Conservation (phyloP, 441 rosid species). For the Pelargonium myrrhifolium region DNA sequence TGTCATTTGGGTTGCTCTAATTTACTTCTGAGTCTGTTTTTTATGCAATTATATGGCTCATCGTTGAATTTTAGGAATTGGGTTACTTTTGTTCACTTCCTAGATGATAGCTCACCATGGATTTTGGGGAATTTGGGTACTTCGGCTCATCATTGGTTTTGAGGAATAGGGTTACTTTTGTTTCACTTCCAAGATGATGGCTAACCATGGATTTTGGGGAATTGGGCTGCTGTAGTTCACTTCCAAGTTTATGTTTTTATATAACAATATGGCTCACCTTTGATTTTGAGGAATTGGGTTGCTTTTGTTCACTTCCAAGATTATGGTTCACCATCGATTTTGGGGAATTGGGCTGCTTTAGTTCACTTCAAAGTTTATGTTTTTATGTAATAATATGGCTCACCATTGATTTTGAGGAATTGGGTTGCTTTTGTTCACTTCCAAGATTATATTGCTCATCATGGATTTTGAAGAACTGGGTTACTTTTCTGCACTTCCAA, state of each 20-base stretch:
- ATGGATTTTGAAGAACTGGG: no score
- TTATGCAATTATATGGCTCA: no score
- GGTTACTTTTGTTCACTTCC: neutral
- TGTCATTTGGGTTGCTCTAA: neutral
- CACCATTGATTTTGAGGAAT: neutral
- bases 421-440: conserved; percentile 2
- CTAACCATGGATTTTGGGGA: neutral
- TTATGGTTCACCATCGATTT: no score
- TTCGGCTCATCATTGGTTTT: no score
- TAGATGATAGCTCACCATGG: no score
- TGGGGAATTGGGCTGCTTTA: no score
- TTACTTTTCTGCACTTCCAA: neutral
- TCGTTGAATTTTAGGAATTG: neutral
- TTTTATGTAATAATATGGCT: neutral
- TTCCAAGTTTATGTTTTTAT: neutral
- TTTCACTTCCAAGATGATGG: no score
- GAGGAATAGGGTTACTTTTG: no score
- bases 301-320: no score
- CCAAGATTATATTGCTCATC: neutral
- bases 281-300: neutral
- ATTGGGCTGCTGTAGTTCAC: conserved; percentile 1
- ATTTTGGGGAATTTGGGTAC: no score
- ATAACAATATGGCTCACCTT: neutral
- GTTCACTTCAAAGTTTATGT: no score
- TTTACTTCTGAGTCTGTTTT: neutral